Conservation (phyloP, 495 filamentous ascomycete genomes). For the Aspergillus leporis region DNA sequence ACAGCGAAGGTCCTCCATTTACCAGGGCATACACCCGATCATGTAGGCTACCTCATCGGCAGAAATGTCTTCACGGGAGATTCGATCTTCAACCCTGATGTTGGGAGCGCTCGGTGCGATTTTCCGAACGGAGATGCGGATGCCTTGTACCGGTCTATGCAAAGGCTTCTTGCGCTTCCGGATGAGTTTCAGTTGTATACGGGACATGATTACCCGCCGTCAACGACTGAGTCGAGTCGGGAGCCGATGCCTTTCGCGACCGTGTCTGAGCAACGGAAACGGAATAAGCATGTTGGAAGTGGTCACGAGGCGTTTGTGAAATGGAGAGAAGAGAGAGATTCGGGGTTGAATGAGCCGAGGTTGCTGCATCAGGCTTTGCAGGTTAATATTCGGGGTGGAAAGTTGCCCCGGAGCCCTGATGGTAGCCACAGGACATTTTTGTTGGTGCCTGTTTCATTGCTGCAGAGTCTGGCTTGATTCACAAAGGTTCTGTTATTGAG, state of each 20-base stretch:
- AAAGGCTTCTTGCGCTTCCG: conserved; percentile 48
- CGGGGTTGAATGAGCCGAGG: conserved; percentile 46
- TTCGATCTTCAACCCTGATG: conserved; percentile 59
- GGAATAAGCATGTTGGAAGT: conserved; percentile 54
- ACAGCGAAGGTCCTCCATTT: conserved; percentile 50
- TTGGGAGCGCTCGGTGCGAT: conserved; percentile 60
- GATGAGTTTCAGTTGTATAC: conserved; percentile 48
- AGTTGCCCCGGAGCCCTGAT: conserved; percentile 33
- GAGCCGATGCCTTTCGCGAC: conserved; percentile 45
- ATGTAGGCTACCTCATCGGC: conserved; percentile 60
- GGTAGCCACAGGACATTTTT: not conserved
- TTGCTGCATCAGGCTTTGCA: conserved; percentile 59
- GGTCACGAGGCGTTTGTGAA: conserved; percentile 51
- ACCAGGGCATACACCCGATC: conserved; percentile 63
- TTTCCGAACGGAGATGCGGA: conserved; percentile 57
- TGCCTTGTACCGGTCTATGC: conserved; percentile 45
- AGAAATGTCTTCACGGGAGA: conserved; percentile 64
- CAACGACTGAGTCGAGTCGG: conserved; percentile 12
- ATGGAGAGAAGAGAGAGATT: conserved; percentile 49
- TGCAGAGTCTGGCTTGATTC: not conserved
- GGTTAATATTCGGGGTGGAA: conserved; percentile 57
- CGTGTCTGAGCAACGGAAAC: conserved; percentile 48
- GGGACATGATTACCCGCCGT: conserved; percentile 52
- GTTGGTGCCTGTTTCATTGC: not conserved
- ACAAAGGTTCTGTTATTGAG: too few species aligned